phyloP scores from a whole-genome alignment of 2,329 filamentous ascomycete genomes.

The Fusarium floridanum region DNA sequence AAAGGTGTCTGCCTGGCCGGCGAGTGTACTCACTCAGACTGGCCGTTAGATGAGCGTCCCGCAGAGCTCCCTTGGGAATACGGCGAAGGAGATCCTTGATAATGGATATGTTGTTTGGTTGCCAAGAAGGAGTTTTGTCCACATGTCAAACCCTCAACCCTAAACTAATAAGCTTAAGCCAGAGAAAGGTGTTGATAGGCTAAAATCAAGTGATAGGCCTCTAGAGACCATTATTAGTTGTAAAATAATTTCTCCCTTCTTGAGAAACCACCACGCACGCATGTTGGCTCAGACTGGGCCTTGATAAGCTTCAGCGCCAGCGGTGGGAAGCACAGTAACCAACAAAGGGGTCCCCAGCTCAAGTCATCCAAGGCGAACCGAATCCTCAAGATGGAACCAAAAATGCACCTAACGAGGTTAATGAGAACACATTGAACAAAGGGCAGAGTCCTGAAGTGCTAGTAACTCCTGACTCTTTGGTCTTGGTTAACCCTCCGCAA shows the following conservation, averaged over 20 bases:
- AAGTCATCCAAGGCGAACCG: neutral
- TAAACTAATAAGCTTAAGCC: neutral
- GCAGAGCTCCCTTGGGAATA: neutral
- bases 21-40: neutral
- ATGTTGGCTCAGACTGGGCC: neutral
- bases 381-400: neutral
- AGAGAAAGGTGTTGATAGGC: neutral
- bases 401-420: fast-evolving
- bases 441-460: neutral
- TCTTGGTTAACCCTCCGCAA: neutral
- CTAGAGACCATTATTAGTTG: neutral
- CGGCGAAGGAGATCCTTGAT: neutral
- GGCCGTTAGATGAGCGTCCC: neutral
- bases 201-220: neutral
- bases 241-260: neutral
- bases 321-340: neutral
- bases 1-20: neutral
- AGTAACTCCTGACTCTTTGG: neutral
- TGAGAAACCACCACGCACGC: neutral
- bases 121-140: neutral
- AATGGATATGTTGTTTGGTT: neutral
- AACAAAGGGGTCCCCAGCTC: neutral
- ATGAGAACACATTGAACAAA: neutral
- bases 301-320: neutral
- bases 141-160: neutral